These are phyloP conservation scores for Neotropicomus parvogracilis DNA, from an alignment of 1,284 basidiomycete genomes.

Conservation along the genomic window DNA sequence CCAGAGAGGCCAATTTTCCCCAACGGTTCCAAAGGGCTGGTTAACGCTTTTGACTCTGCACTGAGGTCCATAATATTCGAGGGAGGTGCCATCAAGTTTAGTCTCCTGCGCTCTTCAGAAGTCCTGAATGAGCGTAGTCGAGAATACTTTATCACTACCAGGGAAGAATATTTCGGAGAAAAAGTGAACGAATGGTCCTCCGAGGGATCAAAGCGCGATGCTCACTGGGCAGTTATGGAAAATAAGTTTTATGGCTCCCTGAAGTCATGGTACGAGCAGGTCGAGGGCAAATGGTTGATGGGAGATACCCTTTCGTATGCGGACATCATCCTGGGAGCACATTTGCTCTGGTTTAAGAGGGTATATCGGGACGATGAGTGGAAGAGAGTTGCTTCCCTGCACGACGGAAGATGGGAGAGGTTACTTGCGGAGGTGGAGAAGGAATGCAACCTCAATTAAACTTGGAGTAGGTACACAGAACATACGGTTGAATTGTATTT, in stretches of 20 bases:
- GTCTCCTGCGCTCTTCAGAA: slow-evolving; percentile 13
- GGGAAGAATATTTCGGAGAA: neutral
- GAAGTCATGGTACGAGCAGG: slow-evolving; percentile 19
- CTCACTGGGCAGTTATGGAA: slow-evolving; percentile 21
- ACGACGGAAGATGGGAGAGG: slow-evolving; percentile 25
- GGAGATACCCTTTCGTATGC: slow-evolving; percentile 31
- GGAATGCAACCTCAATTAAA: slow-evolving; percentile 23
- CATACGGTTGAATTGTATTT: too few relatives aligned
- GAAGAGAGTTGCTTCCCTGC: slow-evolving; percentile 19
- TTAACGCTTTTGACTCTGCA: slow-evolving; percentile 29
- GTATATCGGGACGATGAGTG: slow-evolving; percentile 25
- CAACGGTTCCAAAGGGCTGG: slow-evolving; percentile 29
- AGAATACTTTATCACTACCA: slow-evolving; percentile 13
- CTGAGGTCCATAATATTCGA: neutral
- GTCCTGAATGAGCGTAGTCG: slow-evolving; percentile 25
- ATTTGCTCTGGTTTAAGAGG: slow-evolving; percentile 18
- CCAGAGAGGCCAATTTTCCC: slow-evolving; percentile 41
- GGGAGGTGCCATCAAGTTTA: slow-evolving; percentile 6
- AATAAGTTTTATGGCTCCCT: slow-evolving; percentile 3
- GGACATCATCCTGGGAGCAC: slow-evolving; percentile 24
- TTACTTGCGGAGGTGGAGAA: slow-evolving; percentile 21
- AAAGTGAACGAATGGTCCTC: slow-evolving; percentile 24
- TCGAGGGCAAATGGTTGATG: slow-evolving; percentile 25
- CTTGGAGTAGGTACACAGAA: neutral
- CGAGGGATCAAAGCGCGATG: slow-evolving; percentile 24